Evolutionary conservation across 2,329 filamentous ascomycete genomes (phyloP).

Genomic region (Aphanoascus verrucosus): DNA sequence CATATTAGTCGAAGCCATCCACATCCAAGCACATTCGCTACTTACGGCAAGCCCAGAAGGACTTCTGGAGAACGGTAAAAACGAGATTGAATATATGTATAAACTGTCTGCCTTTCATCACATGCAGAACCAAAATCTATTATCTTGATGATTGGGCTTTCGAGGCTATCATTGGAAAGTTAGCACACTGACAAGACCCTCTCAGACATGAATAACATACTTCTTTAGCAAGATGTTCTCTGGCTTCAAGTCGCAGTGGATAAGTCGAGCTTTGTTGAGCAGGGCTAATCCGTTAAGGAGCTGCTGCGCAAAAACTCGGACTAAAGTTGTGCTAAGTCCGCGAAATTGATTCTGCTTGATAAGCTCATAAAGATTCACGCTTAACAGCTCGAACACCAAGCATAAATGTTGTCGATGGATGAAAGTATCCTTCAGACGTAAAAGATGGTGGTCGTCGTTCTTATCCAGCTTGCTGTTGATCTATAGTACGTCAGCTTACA

Average conservation of each 20-base stretch:
- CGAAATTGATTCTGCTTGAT: constrained; percentile 99
- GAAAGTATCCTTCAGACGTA: constrained; percentile 93
- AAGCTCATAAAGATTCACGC: constrained; percentile 93
- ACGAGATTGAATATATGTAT: constrained; percentile 96
- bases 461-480: constrained; percentile 98
- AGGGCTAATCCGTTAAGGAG: constrained; percentile 83
- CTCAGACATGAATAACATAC: constrained; percentile 30
- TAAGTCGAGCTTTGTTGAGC: constrained; percentile 89
- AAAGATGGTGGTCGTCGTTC: constrained; percentile 93
- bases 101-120: constrained; percentile 95
- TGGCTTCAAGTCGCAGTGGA: constrained; percentile 95
- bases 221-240: constrained; percentile 98
- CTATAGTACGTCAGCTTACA: constrained; percentile 36
- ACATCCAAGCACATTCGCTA: constrained; percentile 1
- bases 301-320: constrained; percentile 95
- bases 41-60: constrained; percentile 70
- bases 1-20: not conserved
- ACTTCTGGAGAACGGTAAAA: constrained; percentile 98
- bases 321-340: constrained; percentile 88
- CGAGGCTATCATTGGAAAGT: constrained; percentile 46
- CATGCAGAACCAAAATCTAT: constrained; percentile 99
- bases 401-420: constrained; percentile 96
- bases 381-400: constrained; percentile 88
- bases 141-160: constrained; percentile 98
- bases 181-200: constrained; percentile 2